Percentiles rank a stretch among this genome's conserved stretches.
These are phyloP conservation scores for Tolypocladium tundrense DNA, from an alignment of 2,329 filamentous ascomycete genomes.

Conservation along the genomic window DNA sequence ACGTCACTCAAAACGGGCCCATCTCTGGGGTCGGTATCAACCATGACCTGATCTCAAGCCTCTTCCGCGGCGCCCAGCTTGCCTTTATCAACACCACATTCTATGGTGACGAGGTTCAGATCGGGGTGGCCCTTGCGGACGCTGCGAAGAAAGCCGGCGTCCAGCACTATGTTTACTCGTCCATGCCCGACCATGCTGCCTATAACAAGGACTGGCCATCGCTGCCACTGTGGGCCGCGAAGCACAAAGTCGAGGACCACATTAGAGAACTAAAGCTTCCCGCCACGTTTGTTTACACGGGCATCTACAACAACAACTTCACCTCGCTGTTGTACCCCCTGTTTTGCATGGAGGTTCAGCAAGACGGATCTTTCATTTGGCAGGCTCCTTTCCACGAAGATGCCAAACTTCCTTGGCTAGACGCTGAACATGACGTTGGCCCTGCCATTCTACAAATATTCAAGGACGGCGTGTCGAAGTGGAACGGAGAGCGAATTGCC, in stretches of 20 bases:
- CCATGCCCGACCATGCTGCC: conserved; percentile 87
- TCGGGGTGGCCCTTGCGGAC: conserved; percentile 80
- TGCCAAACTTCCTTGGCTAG: conserved; percentile 84
- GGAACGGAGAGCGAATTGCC: conserved; percentile 70
- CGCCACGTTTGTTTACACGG: conserved; percentile 88
- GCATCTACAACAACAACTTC: conserved; percentile 99
- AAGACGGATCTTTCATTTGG: conserved; percentile 83
- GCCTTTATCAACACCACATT: conserved; percentile 98
- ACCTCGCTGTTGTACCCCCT: conserved; percentile 85
- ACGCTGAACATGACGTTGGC: conserved; percentile 92
- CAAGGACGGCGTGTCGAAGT: conserved; percentile 82
- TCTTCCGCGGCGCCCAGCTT: conserved; percentile 76
- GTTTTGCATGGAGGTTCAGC: conserved; percentile 86
- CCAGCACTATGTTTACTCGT: conserved; percentile 90
- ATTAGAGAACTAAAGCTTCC: conserved; percentile 72
- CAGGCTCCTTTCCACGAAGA: conserved; percentile 88
- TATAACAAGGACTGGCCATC: conserved; percentile 70
- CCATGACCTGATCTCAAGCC: conserved; percentile 57
- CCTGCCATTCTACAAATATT: conserved; percentile 88
- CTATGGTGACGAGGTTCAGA: conserved; percentile 86
- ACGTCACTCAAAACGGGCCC: conserved; percentile 59
- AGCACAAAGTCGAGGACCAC: conserved; percentile 89
- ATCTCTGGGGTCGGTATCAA: conserved; percentile 60
- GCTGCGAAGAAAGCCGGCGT: conserved; percentile 77
- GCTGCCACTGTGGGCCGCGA: conserved; percentile 82